Evolutionary conservation across 371 early-diverging fungal genomes (phyloP), one percentile per base, ranked within the genome.

Genomic region (Mucor velutinosus): DNA sequence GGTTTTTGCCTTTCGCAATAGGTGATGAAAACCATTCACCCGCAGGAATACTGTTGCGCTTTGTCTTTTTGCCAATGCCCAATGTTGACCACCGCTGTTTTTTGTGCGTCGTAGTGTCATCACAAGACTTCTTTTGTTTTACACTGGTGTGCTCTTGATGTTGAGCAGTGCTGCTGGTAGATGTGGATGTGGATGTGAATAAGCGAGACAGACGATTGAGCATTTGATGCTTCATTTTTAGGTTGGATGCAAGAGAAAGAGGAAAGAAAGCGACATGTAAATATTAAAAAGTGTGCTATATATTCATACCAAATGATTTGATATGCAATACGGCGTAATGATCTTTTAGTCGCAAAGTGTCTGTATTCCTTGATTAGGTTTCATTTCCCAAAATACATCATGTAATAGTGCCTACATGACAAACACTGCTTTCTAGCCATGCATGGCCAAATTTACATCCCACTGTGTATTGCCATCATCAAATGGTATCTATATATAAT

Each of bases 361-460:
- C 21, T 58, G n/a, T n/a, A 37, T 58, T 35, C 39, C 66, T 66
- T 51, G 55, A 66, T 66, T 66, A 60, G 53, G 66, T 66, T 66
- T 66, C 66, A 66, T 66, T 66, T 66, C 66, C 60, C 60, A 60
- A 60, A 59, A 59, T 58, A 51, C 21, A 51, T 25, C 51, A 51
- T 51, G 51, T 51, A 51, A 25, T 51, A 51, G 4, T 23, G 25
- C 25, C 25, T 51, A 51, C 51, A 49, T 49, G 49, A 23, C 49
- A 49, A 21, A 8, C 23, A 49, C 21, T 49, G 23, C 14, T 23
- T 10, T 51, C 4, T 51, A 51, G 5, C 21, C 23, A 25, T 47
- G 12, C 23, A 51, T 51, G 37, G 12, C 37, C 8, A 51, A 23
- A 51, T 51, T 25, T 25, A 49, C 49, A 23, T 49, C 23, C 37